Evolutionary conservation across 768 basidiomycete genomes (phyloP), one percentile per base, ranked within the genome.

Genomic region (Agaricus blazei): DNA sequence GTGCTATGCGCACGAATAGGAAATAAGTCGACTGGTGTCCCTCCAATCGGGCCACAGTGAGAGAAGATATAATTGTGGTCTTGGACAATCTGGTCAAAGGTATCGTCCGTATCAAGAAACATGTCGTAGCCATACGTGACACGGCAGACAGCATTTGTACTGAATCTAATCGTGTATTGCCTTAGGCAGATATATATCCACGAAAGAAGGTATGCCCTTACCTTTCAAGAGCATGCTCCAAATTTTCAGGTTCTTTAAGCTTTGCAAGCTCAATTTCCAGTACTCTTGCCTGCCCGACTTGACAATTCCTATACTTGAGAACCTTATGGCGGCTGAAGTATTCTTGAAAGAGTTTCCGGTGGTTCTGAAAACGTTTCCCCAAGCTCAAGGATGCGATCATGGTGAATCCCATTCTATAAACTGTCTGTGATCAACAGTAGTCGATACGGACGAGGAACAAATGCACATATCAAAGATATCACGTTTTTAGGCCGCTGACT

Each of bases 21-120:
- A 12, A 55, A 55, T 5, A 55, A 48, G 19, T 55, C 54, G 8
- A 55, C 54, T 3, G 24, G 37, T 12, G 54, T 55, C n/a, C 52
- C 43, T 23, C 52, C 52, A 23, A 26, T 9, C 12, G 52, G 52
- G 7, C 52, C 52, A 24, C 54, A 55, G 19, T 49, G 47, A 8
- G 37, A 42, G 19, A 55, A 7, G 3, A 48, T 46, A 11, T 49
- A 27, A 9, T 41, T 46, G 12, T 15, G 19, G 0, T 29, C 46
- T 49, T n/a, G 31, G 9, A 19, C 9, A 12, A 55, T 15, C 5
- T 36, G 28, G 6, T 7, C 40, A 7, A 41, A 55, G 12, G 23
- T 29, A 24, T 26, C 26, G 36, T 55, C 54, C 2, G 34, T 8
- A 1, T 19, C 46, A 1, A 24, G 24, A 6, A 37, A 9, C 1